These are phyloP conservation scores for Sicyos edulis DNA, from an alignment of 306 rosid genomes.

Conservation along the genomic window DNA sequence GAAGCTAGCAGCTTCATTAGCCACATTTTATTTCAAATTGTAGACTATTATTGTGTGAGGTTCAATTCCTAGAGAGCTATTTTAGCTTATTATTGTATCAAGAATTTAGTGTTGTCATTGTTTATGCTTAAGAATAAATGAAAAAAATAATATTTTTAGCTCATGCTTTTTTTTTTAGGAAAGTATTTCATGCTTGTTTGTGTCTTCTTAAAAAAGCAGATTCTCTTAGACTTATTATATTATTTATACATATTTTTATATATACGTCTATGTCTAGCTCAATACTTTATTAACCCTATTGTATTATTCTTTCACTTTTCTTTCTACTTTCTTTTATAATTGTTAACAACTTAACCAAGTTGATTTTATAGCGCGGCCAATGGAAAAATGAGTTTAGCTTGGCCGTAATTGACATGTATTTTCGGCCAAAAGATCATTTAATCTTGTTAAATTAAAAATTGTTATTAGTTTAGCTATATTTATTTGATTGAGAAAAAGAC, in stretches of 20 bases:
- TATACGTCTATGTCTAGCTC: slow-evolving; percentile 11
- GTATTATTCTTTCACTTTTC: slow-evolving; percentile 36
- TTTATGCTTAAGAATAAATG: slow-evolving; percentile 40
- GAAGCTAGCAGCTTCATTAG: not conserved
- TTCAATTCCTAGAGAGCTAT: no score
- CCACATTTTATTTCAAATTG: not conserved
- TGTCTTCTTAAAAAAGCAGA: slow-evolving; percentile 19
- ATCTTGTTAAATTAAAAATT: no score
- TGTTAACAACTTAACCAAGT: not conserved
- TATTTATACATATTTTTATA: not conserved
- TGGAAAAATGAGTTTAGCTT: no score
- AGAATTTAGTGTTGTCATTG: slow-evolving; percentile 41
- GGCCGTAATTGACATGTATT: not conserved
- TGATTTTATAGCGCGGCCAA: no score
- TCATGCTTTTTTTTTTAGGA: not conserved
- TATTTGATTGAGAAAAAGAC: slow-evolving; percentile 10
- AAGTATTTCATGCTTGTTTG: not conserved
- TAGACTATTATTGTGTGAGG: not conserved
- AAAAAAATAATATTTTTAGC: not conserved
- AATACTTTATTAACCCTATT: slow-evolving; percentile 3
- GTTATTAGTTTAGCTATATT: not conserved
- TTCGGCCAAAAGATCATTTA: no score
- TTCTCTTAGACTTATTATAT: slow-evolving; percentile 3
- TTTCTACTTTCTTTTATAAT: no score
- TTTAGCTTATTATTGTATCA: not conserved